Evolutionary conservation across 2,329 filamentous ascomycete species (phyloP).

Genomic region (Camptophora hylomeconis): DNA sequence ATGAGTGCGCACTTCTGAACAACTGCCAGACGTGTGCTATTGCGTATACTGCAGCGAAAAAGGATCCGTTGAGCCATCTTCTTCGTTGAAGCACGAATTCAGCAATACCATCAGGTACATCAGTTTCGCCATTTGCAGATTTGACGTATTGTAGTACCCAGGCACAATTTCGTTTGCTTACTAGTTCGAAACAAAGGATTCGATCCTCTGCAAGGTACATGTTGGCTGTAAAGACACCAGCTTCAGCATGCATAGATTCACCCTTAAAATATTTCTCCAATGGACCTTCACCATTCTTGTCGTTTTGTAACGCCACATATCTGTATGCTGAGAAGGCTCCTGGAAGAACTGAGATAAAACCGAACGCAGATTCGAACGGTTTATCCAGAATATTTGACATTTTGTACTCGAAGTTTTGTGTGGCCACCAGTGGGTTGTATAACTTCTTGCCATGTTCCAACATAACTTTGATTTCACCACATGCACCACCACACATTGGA

Average conservation of each 20-base stretch:
- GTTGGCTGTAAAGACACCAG: constrained; percentile 94
- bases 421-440: constrained; percentile 83
- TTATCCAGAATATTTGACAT: constrained; percentile 99
- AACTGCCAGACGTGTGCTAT: constrained; percentile 93
- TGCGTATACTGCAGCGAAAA: constrained; percentile 94
- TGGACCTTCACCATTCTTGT: constrained; percentile 85
- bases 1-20: constrained; percentile 81
- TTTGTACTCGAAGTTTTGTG: constrained; percentile 99
- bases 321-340: constrained; percentile 98
- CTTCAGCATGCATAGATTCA: constrained; percentile 88
- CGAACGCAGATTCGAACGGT: constrained; percentile 90
- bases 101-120: constrained; percentile 86
- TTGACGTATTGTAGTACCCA: constrained; percentile 99
- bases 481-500: constrained; percentile 93
- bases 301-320: constrained; percentile 87
- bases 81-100: constrained; percentile 94
- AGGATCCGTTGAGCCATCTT: constrained; percentile 96
- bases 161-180: constrained; percentile 91
- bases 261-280: constrained; percentile 95
- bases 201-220: constrained; percentile 41
- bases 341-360: constrained; percentile 91
- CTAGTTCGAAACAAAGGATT: constrained; percentile 57
- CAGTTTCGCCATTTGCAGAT: constrained; percentile 89
- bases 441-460: constrained; percentile 74
- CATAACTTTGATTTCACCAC: constrained; percentile 99